Evolutionary conservation across 2,329 filamentous ascomycete species (phyloP), one percentile per base, ranked within the genome.

Genomic region (Verticillium nubilum): DNA sequence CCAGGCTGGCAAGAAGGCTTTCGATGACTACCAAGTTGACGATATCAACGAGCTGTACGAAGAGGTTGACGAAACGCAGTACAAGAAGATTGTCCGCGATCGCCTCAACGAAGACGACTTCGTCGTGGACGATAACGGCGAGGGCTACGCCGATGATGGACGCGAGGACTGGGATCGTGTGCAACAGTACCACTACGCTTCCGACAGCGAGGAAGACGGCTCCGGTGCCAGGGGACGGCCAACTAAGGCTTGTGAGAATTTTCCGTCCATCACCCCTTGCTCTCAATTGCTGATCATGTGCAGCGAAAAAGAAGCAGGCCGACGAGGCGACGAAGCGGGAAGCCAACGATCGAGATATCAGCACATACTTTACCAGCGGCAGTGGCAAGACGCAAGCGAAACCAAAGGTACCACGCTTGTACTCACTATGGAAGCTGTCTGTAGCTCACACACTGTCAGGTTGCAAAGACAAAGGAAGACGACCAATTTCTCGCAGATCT

Each of bases 101-200:
- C 88, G 95, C 54, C 81, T 99, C 57, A 91, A 98, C 70, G 83
- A 96, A 69, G 95, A 99, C 68, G 95, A 99, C 76, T 99, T 99
- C 69, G 94, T 99, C 57, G 93, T 99, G 61, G 95, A 98, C 78
- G 95, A 99, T 77, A 96, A 97, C 78, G 94, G 94, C 69, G 92
- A 94, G 72, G 94, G 95, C 37, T 99, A 99, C 70, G 94, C 92
- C 65, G 94, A 98, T 72, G 95, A 98, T 70, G 95, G 95, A 62
- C 88, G 95, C 59, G 93, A 97, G 76, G 95, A 98, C 68, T 94
- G 94, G 93, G 87, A 94, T 74, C 85, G 89, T 67, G 82, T 88
- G 64, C 79, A 81, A 65, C 81, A 81, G 61, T 78, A 85, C 70
- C 80, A 83, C 63, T 85, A 89, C 72, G 83, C 88, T 63, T 90